Evolutionary conservation across 371 early-diverging fungal species (phyloP).

Genomic region (Mycotypha africana): DNA sequence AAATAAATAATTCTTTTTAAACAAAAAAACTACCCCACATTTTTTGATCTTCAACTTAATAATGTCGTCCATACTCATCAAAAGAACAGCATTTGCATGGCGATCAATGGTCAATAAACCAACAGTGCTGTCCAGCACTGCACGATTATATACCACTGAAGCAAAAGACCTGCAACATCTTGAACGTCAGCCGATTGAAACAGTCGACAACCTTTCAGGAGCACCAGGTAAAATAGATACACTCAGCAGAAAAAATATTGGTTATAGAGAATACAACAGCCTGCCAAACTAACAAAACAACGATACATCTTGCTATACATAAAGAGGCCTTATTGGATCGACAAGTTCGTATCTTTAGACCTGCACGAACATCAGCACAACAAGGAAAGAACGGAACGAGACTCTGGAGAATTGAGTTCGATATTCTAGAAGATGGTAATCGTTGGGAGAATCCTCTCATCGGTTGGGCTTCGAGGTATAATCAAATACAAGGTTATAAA

Average conservation of each 20-base stretch:
- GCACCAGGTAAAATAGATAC: conserved; percentile 47
- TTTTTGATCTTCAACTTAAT: too few relatives aligned
- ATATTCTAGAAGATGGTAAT: conserved; percentile 67
- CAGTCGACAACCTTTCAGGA: conserved; percentile 39
- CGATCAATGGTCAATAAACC: conserved; percentile 10
- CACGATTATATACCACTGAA: conserved; percentile 17
- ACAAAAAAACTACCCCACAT: too few relatives aligned
- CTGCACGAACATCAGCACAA: conserved; percentile 83
- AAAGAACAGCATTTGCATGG: conserved; percentile 16
- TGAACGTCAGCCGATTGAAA: conserved; percentile 16
- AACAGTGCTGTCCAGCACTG: neutral
- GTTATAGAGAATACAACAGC: too few relatives aligned
- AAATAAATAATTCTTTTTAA: too few relatives aligned
- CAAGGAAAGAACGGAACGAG: conserved; percentile 73
- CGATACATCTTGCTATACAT: too few relatives aligned
- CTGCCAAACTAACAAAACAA: too few relatives aligned
- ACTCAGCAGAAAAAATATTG: too few relatives aligned
- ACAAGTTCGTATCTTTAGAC: conserved; percentile 82
- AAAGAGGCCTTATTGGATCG: conserved; percentile 56
- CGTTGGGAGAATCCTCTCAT: conserved; percentile 93
- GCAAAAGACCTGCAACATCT: conserved; percentile 27
- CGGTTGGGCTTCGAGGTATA: conserved; percentile 90
- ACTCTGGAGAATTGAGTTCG: conserved; percentile 86
- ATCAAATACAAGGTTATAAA: too few relatives aligned
- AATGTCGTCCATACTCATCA: conserved; percentile 26